Evolutionary conservation across 345 rosid genomes (phyloP).

Genomic region (Luvunga scandens): DNA sequence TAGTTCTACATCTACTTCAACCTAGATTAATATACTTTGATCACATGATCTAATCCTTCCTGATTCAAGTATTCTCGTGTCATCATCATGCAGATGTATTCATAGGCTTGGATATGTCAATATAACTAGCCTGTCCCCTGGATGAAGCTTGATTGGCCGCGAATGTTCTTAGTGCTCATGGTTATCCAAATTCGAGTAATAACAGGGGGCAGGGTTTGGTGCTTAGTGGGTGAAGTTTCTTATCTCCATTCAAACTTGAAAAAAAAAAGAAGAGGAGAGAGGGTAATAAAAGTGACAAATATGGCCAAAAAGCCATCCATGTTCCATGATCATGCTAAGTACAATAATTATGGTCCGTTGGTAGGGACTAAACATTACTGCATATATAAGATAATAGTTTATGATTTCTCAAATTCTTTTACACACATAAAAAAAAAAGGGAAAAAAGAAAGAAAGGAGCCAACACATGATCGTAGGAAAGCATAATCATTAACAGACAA

Average conservation of each 20-base stretch:
- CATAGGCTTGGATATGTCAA: not conserved
- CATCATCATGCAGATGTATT: not conserved
- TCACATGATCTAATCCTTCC: not conserved
- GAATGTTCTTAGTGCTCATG: no score
- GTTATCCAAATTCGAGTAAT: no score
- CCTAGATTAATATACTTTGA: not conserved
- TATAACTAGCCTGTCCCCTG: not conserved
- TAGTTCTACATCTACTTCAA: no score
- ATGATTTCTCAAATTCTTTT: no score
- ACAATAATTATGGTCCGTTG: not conserved
- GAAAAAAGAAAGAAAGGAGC: not conserved
- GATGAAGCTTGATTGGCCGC: no score
- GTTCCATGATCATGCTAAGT: not conserved
- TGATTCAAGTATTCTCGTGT: not conserved
- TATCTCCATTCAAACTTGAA: no score
- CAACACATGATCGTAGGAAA: not conserved
- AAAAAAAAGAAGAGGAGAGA: no score
- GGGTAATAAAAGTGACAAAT: no score
- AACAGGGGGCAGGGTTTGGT: no score
- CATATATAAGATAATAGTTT: no score
- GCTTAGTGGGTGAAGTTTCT: no score
- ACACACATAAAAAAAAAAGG: not conserved
- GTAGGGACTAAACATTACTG: not conserved
- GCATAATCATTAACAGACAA: not conserved
- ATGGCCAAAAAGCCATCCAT: not conserved